Evolutionary conservation across 2,329 filamentous ascomycete species (phyloP), one percentile per base, ranked within the genome.

Genomic region (Aureobasidium sp.): DNA sequence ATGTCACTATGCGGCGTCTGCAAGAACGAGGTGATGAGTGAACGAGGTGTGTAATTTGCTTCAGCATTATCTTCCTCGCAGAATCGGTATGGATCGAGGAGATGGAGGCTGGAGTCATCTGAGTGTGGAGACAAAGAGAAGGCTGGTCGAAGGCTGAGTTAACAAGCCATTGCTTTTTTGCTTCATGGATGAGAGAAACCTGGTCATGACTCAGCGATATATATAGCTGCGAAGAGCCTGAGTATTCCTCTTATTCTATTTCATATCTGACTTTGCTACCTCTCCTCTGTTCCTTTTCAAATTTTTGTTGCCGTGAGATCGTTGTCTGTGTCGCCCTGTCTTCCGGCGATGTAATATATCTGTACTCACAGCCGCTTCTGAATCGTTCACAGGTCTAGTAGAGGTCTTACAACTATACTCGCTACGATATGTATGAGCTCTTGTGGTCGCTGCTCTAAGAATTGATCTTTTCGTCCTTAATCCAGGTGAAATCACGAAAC

Each of bases 1-100:
- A 20, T 68, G 61, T 26, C 65, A 41, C 59, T 67, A 10, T 68
- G 66, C 52, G 26, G 46, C 39, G 57, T 27, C 4, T 68, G 66
- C 50, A 55, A 53, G 41, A 42, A 44, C 15, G 60, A 46, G 7
- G 32, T 47, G 29, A 23, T 20, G 20, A 32, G 13, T 23, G 50
- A 53, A 20, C 13, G 29, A 58, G 55, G 42, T 26, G 27, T 46
- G 13, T 46, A 42, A 37, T 23, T 44, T 34, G 27, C 7, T 34
- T 29, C 27, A 34, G 26, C 10, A 13, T 17, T 10, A 10, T 27
- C 20, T 23, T 8, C 10, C 27, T 23, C 4, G 17, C 27, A 56
- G 10, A 13, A 56, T 34, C 23, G 1, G 13, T 44, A 34, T 34
- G 5, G 27, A 8, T 6, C 9, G 9, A 44, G 26, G 27, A 10